Evolutionary conservation across 208 protist genomes (phyloP).

Genomic region (Leptomonas seymouri): DNA sequence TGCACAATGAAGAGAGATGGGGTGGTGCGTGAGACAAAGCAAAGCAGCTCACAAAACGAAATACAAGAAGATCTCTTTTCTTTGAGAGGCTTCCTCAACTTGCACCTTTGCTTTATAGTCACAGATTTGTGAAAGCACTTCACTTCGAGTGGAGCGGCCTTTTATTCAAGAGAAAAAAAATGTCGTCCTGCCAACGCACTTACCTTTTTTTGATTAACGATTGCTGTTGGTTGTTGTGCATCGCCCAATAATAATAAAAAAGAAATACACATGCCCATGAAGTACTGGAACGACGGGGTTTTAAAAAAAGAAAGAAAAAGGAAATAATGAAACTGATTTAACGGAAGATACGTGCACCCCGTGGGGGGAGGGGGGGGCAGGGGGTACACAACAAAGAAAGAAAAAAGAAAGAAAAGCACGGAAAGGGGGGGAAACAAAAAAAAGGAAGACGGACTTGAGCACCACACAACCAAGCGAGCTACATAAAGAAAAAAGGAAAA

Average conservation of each 20-base stretch:
- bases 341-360: neutral
- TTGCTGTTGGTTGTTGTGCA: too few relatives aligned
- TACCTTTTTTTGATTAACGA: too few relatives aligned
- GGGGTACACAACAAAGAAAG: constrained; percentile 10
- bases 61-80: too few relatives aligned
- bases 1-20: neutral
- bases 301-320: neutral
- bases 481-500: too few relatives aligned
- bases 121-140: neutral
- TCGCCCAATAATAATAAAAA: too few relatives aligned
- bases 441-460: neutral
- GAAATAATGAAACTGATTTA: neutral
- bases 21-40: neutral
- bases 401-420: constrained; percentile 3
- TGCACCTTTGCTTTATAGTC: neutral
- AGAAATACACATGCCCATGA: neutral
- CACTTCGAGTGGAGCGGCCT: too few relatives aligned
- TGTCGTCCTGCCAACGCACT: too few relatives aligned
- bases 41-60: too few relatives aligned
- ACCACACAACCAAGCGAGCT: too few relatives aligned
- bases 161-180: constrained; percentile 2
- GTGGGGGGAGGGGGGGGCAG: too few relatives aligned
- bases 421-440: constrained; percentile 13
- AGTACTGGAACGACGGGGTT: neutral
- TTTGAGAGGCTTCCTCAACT: too few relatives aligned